Evolutionary conservation across 768 basidiomycete species (phyloP).

Genomic region (Daedaleopsis sinensis): DNA sequence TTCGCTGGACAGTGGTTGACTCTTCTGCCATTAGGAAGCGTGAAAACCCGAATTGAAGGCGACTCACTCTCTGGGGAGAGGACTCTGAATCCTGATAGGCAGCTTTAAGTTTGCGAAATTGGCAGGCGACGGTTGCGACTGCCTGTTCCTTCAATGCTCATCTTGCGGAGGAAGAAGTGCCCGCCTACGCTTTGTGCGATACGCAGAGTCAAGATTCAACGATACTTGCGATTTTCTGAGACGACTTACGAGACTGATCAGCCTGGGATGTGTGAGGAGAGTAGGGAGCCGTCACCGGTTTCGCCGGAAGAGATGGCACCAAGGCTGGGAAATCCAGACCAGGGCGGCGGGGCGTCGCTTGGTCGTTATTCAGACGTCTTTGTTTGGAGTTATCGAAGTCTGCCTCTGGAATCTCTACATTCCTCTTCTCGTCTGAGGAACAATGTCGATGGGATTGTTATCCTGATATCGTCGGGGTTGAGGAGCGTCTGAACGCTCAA

Average conservation of each 20-base stretch:
- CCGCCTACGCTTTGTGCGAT: conserved; percentile 39
- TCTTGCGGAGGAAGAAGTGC: conserved; percentile 49
- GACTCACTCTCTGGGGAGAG: neutral
- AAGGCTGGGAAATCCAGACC: conserved; percentile 7
- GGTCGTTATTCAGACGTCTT: conserved; percentile 28
- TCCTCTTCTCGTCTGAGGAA: conserved; percentile 26
- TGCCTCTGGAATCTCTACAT: conserved; percentile 13
- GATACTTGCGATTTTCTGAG: neutral
- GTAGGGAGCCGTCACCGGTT: conserved; percentile 8
- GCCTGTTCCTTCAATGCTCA: conserved; percentile 35
- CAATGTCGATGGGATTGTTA: neutral
- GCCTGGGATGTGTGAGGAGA: conserved; percentile 4
- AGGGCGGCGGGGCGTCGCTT: conserved; percentile 3
- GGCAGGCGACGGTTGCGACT: conserved; percentile 17
- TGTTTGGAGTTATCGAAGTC: conserved; percentile 24
- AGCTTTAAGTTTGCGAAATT: conserved; percentile 9
- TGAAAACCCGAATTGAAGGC: neutral
- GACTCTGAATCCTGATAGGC: neutral
- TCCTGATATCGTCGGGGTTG: conserved; percentile 6
- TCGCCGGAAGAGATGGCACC: conserved; percentile 16
- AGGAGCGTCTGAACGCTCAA: conserved; percentile 1
- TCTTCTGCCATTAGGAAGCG: no score
- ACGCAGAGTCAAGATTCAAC: conserved; percentile 6
- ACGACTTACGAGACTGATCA: conserved; percentile 34
- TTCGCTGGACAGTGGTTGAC: neutral